Conservation (phyloP, 768 basidiomycete species). For the Tylopilus plumbeoviolaceoides region DNA sequence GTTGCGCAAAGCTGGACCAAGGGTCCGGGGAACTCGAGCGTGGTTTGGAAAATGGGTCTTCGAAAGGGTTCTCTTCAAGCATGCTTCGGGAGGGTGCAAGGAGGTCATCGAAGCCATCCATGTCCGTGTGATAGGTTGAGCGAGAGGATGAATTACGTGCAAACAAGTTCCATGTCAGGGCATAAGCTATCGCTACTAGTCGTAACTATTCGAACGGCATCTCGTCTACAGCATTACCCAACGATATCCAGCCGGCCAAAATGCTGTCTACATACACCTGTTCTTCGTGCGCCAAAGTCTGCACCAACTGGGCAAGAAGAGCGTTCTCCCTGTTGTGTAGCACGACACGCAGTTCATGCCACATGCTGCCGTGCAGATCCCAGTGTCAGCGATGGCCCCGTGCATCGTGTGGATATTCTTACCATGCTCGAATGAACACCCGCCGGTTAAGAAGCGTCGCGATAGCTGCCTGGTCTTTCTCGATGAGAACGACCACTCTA, state of each 20-base stretch:
- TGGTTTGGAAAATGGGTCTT: conserved; percentile 61
- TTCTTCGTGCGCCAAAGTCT: conserved; percentile 73
- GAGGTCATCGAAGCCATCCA: conserved; percentile 80
- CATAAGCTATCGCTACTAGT: too few species aligned
- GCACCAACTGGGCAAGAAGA: conserved; percentile 67
- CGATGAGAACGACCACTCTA: conserved; percentile 62
- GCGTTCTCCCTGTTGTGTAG: conserved; percentile 88
- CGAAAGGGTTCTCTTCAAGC: conserved; percentile 75
- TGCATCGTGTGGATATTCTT: conserved; percentile 21
- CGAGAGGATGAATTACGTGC: neutral
- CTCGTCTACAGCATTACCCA: conserved; percentile 62
- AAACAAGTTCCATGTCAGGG: conserved; percentile 7
- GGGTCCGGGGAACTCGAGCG: conserved; percentile 70
- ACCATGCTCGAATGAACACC: conserved; percentile 87
- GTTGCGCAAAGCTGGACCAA: conserved; percentile 69
- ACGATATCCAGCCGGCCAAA: conserved; percentile 67
- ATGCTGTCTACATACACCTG: conserved; percentile 61
- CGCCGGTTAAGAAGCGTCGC: conserved; percentile 69
- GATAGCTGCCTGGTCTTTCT: conserved; percentile 84
- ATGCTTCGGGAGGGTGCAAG: conserved; percentile 55
- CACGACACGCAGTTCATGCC: conserved; percentile 93
- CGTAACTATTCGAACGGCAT: conserved; percentile 80
- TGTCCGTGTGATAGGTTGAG: conserved; percentile 28
- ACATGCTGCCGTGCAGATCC: conserved; percentile 55
- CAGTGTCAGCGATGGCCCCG: conserved; percentile 5